Evolutionary conservation across 768 basidiomycete genomes (phyloP), one percentile per base, ranked within the genome.

Genomic region (Phylloporus arenicola): DNA sequence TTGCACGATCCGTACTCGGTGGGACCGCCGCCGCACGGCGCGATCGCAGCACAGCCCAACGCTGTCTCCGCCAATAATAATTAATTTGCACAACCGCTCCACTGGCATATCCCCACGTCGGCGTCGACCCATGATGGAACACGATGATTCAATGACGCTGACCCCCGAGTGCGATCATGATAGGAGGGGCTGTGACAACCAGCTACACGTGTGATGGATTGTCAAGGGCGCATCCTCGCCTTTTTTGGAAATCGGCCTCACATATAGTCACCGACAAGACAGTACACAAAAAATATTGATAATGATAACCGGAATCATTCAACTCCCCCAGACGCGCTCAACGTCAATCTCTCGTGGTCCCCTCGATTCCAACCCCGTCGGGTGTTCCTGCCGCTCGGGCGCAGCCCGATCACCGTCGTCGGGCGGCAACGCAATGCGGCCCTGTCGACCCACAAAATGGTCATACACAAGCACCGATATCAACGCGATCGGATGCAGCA

Each of bases 401-500:
- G 35, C 37, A 20, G 50, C 22, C 30, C 24, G 48, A 16, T 63
- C 59, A 6, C 57, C 58, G 17, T 72, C 70, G 48, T 76, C 78
- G 2, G 67, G 46, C 1, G 77, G 74, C 13, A 81, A 68, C 33
- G 70, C 67, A 29, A 80, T 75, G 3, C 56, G 59, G 8, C 76
- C 76, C 14, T 39, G 53, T 29, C 61, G 60, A 34, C 11, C 30
- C 16, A 34, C 43, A 11, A 67, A 14, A 22, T 49, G 45, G 14
- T 61, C 56, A n/a, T 78, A 82, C 2, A 80, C 44, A 19, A 73
- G 59, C 1, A 78, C 67, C 0, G 69, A 64, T 6, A 86, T 44
- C 30, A 87, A 71, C 3, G 70, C 75, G 3, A 90, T 66, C 1
- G 88, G 88, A 50, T 84, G 84, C 0, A 88, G 53, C 8, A 74